Evolutionary conservation across 2,329 filamentous ascomycete species (phyloP), one percentile per base, ranked within the genome.

Genomic region (Diaporthe sp.): DNA sequence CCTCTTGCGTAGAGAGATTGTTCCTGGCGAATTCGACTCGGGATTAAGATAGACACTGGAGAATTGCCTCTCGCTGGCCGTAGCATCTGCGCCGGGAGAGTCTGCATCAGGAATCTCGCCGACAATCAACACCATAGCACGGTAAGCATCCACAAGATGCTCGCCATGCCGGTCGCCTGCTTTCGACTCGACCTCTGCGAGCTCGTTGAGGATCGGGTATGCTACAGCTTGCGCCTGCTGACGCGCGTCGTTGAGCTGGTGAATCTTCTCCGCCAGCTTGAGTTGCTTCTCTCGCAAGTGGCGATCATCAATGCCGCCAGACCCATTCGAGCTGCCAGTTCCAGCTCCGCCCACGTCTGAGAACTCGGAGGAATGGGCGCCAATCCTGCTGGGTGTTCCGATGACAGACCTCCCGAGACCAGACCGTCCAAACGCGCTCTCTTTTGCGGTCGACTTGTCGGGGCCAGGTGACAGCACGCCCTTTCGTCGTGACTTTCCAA

Each of bases 371-470:
- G 89, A 85, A 77, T 95, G 91, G 22, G 89, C 85, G 42, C 93
- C 92, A 74, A 93, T 90, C 76, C 90, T 89, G 78, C 90, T 93
- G 17, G 95, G 92, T 35, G 92, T 92, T 61, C 96, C 96, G 82
- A 98, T 97, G 71, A 98, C 93, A 13, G 96, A 98, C 79, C 93
- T 94, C 74, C 94, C 92, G 79, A 97, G 87, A 69, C 88, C 91
- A 17, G 95, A 95, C 74, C 87, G 87, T 71, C 89, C 89, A 73
- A 91, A 94, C 25, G 91, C 85, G 80, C 91, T 92, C 77, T 87
- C 86, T 75, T 85, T 84, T 78, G 84, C 84, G 45, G 77, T 78
- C 13, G 79, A 75, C 38, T 78, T 74, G 33, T 82, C 79, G 40
- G 82, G 78, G 17, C 80, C 80, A 35, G 83, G 79, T 70, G 82